Evolutionary conservation across 2,329 filamentous ascomycete genomes (phyloP).

Genomic region (Aschersonia sp.): DNA sequence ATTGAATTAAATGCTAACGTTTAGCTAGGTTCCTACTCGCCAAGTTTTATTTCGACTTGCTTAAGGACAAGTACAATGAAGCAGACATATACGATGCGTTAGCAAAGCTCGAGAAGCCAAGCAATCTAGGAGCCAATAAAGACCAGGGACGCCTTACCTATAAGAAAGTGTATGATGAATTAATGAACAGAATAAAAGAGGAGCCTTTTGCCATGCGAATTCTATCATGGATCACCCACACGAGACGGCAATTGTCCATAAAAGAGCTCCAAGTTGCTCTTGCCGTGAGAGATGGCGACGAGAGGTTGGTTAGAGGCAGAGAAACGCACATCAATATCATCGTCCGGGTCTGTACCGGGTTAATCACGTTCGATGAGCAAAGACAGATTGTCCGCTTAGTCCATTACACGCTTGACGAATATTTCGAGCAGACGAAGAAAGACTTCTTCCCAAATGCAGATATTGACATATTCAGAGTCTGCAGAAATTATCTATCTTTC

Average conservation of each 20-base stretch:
- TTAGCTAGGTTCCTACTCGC: not conserved
- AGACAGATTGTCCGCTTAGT: constrained; percentile 18
- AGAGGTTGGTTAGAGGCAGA: constrained; percentile 8
- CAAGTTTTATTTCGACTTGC: not conserved
- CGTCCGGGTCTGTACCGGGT: not conserved
- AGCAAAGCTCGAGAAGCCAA: not conserved
- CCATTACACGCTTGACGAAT: constrained; percentile 27
- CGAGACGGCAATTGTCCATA: constrained; percentile 15
- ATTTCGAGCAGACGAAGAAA: constrained; percentile 14
- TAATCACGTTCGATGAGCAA: constrained; percentile 22
- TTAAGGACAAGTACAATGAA: not conserved
- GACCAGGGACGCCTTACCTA: constrained; percentile 12
- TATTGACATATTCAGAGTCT: not conserved
- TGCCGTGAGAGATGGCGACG: constrained; percentile 19
- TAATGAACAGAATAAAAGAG: constrained; percentile 22
- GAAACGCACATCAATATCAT: constrained; percentile 10
- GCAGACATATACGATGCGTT: not conserved
- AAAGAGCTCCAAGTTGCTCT: constrained; percentile 24
- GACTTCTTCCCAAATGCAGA: constrained; percentile 4
- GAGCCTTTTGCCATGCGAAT: constrained; percentile 13
- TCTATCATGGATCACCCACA: constrained; percentile 23
- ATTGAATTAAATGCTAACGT: not conserved
- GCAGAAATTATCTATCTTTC: not conserved
- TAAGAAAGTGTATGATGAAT: constrained; percentile 20
- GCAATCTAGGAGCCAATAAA: not conserved